Percentiles rank a stretch among this genome's conserved stretches.
phyloP scores from a whole-genome alignment of 2,329 filamentous ascomycete species.

The Fusarium heterosporum region DNA sequence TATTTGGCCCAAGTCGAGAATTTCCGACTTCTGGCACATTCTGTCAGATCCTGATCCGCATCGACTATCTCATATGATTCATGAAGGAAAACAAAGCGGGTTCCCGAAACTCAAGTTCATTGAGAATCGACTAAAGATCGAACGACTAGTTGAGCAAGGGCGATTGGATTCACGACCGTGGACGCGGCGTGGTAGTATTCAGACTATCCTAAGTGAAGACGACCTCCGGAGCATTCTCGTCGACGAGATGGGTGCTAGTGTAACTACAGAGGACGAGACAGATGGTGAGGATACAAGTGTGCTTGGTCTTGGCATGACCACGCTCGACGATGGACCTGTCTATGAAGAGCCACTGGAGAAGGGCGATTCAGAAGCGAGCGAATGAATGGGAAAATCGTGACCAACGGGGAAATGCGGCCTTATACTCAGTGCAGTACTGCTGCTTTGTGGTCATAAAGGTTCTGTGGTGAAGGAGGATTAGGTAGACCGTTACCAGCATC shows the following conservation, averaged over 20 bases:
- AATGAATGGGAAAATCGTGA: conserved; percentile 1
- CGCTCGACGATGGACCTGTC: conserved; percentile 42
- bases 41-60: conserved; percentile 82
- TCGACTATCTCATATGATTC: conserved; percentile 87
- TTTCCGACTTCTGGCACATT: conserved; percentile 87
- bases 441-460: conserved; percentile 12
- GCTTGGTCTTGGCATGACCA: conserved; percentile 46
- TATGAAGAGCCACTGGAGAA: conserved; percentile 42
- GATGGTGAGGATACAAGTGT: conserved; percentile 50
- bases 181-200: conserved; percentile 63
- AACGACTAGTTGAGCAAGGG: conserved; percentile 73
- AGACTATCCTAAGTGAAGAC: conserved; percentile 71
- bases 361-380: conserved; percentile 31
- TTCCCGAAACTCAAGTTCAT: conserved; percentile 96
- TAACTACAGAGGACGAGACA: conserved; percentile 54
- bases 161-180: conserved; percentile 64
- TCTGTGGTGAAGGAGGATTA: not conserved
- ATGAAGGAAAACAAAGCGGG: conserved; percentile 86
- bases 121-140: conserved; percentile 85
- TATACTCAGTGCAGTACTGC: conserved; percentile 1
- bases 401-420: not conserved
- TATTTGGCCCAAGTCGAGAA: conserved; percentile 87
- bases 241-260: conserved; percentile 49
- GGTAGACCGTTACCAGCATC: conserved; percentile 17
- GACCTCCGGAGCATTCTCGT: conserved; percentile 64